Conservation (phyloP, 768 basidiomycete species). For the Boletales sp. region DNA sequence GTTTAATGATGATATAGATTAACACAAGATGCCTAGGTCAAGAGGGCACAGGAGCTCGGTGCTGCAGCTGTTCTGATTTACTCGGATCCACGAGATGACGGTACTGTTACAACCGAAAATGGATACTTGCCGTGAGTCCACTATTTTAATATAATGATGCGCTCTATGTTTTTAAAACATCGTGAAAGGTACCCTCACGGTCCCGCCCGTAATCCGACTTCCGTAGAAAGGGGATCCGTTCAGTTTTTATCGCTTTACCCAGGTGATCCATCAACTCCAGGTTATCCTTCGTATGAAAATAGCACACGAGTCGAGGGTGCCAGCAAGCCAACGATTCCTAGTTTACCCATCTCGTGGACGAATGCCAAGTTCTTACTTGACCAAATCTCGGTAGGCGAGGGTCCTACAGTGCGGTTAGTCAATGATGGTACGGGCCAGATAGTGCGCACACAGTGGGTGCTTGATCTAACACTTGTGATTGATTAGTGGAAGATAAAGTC, state of each 20-base stretch:
- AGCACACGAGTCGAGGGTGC: conserved; percentile 57
- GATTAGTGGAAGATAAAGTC: conserved; percentile 68
- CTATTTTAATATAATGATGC: not conserved
- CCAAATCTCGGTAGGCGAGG: conserved; percentile 36
- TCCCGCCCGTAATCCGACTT: conserved; percentile 81
- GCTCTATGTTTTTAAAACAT: not conserved
- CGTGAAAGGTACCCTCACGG: conserved; percentile 54
- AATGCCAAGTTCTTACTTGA: conserved; percentile 71
- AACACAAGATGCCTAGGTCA: conserved; percentile 49
- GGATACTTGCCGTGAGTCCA: conserved; percentile 59
- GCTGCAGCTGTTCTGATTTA: conserved; percentile 81
- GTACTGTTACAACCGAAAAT: conserved; percentile 70
- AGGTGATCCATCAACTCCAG: conserved; percentile 85
- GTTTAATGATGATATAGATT: conserved; percentile 8
- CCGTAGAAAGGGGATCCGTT: conserved; percentile 85
- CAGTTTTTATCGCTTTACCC: conserved; percentile 66
- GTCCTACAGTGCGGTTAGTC: conserved; percentile 45
- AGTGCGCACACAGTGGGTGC: not conserved
- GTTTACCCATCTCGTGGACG: conserved; percentile 86
- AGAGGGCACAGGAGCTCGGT: conserved; percentile 86
- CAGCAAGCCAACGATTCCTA: conserved; percentile 75
- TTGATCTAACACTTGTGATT: not conserved
- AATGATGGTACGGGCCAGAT: conserved; percentile 45
- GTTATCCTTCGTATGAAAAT: conserved; percentile 81
- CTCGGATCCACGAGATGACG: conserved; percentile 86